Evolutionary conservation across 2,329 filamentous ascomycete genomes (phyloP), one percentile per base, ranked within the genome.

Genomic region (Ploettnerulaceae sp.): DNA sequence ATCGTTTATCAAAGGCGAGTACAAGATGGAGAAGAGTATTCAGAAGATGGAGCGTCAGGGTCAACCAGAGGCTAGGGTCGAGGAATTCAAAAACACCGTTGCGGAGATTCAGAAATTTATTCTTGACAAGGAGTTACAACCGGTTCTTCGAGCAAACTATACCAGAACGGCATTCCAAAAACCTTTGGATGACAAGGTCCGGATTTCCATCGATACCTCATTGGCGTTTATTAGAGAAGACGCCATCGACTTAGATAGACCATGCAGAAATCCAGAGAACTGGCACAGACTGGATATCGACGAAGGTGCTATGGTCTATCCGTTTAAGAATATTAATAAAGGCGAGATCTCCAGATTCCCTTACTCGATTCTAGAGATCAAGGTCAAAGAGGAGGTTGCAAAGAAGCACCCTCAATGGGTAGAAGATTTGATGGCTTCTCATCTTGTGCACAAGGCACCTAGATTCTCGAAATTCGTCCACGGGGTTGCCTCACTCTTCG

Each of bases 401-500:
- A 76, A 79, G 56, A 89, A 87, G 66, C 80, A 82, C 45, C 84
- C 86, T 4, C 79, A 83, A 54, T 98, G 93, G 93, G 75, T 97
- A 25, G 80, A 89, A 57, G 93, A 98, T 57, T 71, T 98, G 57
- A 96, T 95, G 80, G 76, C 79, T 42, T 96, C 89, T 4, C 91
- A 98, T 66, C 77, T 98, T 4, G 86, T 98, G 53, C 89, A 95
- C 64, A 82, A 89, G 35, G 83, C 86, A 0, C 88, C 90, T 1
- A 81, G 86, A 40, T 98, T 98, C 70, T 96, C 89, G 60, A 98
- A 98, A 66, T 98, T 97, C 59, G 86, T 95, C 2, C 91, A 98
- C 60, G 93, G 93, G 51, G 83, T 94, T 4, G 90, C 91, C 6
- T 83, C 84, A 29, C 75, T 98, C 2, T 97, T 97, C 57, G 93